Percentiles rank a stretch among this genome's conserved stretches.
phyloP scores from a whole-genome alignment of 805 yeast species.

The Lipomyces spencermartinsiae region DNA sequence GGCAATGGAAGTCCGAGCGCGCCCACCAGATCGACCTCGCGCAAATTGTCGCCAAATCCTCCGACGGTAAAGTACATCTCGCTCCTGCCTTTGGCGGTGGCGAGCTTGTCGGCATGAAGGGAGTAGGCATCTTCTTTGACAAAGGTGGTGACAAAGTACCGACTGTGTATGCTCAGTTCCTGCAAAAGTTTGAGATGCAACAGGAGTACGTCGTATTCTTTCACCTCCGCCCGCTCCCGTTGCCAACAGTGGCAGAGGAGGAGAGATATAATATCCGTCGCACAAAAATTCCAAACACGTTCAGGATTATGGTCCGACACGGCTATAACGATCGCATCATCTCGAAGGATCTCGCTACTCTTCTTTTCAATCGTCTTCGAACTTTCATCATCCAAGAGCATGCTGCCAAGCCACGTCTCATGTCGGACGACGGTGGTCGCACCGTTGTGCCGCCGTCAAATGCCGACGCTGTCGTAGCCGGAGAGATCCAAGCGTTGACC shows the following conservation, averaged over 20 bases:
- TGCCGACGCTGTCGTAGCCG: not conserved
- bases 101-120: constrained; percentile 1
- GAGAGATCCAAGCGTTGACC: constrained; percentile 4
- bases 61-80: not conserved
- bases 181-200: constrained; percentile 25
- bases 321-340: constrained; percentile 30
- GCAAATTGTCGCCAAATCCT: too few species aligned
- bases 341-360: constrained; percentile 13
- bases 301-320: constrained; percentile 23
- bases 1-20: constrained; percentile 20
- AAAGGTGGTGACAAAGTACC: constrained; percentile 25
- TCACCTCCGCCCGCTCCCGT: constrained; percentile 19
- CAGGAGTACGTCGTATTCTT: constrained; percentile 26
- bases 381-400: not conserved
- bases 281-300: constrained; percentile 23
- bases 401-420: not conserved
- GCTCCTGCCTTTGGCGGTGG: constrained; percentile 5
- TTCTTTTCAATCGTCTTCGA: not conserved
- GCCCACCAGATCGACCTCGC: not conserved
- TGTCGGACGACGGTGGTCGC: not conserved
- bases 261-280: constrained; percentile 22
- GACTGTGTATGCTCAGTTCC: constrained; percentile 19
- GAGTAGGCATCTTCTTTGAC: constrained; percentile 16
- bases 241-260: constrained; percentile 21
- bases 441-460: too few species aligned